Base-by-base conservation (phyloP, 2,329 filamentous ascomycete species). In the Fusarium globosum region DNA sequence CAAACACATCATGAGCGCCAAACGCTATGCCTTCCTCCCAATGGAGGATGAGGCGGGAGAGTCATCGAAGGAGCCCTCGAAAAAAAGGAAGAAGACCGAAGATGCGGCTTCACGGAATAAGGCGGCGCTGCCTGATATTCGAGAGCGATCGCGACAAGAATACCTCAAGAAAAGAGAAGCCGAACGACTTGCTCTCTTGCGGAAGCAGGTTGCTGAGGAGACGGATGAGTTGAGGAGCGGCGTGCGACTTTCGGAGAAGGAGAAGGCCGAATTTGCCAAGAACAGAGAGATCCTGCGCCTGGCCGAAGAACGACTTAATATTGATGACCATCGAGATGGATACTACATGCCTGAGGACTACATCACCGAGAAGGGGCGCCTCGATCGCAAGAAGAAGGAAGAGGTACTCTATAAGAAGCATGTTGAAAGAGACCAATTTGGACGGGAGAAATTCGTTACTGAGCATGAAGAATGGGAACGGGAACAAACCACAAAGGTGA, bases 401-500 rank as follows among this genome's bases (percentile, higher is more conserved):
- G 94, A 97, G 30, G 94, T 94, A 1, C 87, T 99, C 16, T 97
- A 97, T 83, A 95, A 94, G 81, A 90, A 95, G 57, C 96, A 97
- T 76, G 92, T 97, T 7, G 95, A 98, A 71, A 89, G 90, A 68
- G 95, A 97, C 76, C 94, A 97, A 77, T 92, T 92, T 76, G 95
- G 95, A 9, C 92, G 96, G 73, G 96, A 98, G 80, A 92, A 92
- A 77, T 97, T 94, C 76, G 90, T 97, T 65, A 97, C 95, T 0
- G 96, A 99, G 81, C 93, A 97, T 72, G 95, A 99, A 71, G 94
- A 97, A 79, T 99, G 96, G 96, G 96, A 99, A 81, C 86, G 90
- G 65, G 96, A 98, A 80, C 96, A 98, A 83, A 89, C 93, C 2
- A 88, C 91, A 64, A 97, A 97, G 81, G 95, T 94, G 11, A 96